Conservation (phyloP, 2,329 filamentous ascomycete genomes). For the Xylaria sp. region DNA sequence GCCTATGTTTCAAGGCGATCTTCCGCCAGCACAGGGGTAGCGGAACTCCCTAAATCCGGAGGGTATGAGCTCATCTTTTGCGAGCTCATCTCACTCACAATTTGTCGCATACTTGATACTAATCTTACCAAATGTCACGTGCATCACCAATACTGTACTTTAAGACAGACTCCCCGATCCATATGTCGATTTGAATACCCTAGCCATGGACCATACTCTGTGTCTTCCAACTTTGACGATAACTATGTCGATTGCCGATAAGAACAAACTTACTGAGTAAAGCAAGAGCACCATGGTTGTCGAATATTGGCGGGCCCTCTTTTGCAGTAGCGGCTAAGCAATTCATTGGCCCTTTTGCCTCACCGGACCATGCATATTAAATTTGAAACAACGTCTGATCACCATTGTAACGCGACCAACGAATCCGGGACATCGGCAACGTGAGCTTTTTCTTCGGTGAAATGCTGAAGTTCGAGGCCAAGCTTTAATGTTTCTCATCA, state of each 20-base stretch:
- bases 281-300: not conserved
- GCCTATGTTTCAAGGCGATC: not conserved
- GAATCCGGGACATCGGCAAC: not conserved
- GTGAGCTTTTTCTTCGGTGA: not conserved
- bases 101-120: not conserved
- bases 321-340: not conserved
- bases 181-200: not conserved
- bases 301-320: not conserved
- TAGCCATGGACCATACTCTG: not conserved
- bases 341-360: not conserved
- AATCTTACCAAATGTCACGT: not conserved
- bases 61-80: not conserved
- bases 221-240: not conserved
- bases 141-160: not conserved
- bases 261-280: not conserved
- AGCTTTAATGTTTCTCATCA: not conserved
- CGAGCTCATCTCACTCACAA: not conserved
- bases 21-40: not conserved
- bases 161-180: not conserved
- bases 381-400: conserved; percentile 6
- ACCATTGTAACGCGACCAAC: not conserved
- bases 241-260: not conserved
- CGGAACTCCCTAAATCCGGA: not conserved
- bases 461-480: not conserved
- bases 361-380: not conserved